phyloP scores from a whole-genome alignment of 2,329 filamentous ascomycete species.

The Aspergillus sp. region DNA sequence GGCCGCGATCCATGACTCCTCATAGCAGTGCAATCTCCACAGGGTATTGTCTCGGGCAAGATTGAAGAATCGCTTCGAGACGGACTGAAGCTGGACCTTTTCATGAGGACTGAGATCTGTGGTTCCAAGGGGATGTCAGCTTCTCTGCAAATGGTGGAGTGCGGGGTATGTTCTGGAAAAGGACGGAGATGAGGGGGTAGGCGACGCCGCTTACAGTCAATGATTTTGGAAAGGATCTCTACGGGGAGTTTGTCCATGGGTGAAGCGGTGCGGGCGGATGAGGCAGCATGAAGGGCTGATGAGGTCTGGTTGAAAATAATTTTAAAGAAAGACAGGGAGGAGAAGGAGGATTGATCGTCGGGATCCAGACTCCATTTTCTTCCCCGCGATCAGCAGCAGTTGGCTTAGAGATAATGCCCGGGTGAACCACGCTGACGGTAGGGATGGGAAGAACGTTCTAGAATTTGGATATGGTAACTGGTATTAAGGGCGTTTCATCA shows the following conservation, averaged over 20 bases:
- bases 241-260: slow-evolving; percentile 58
- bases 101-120: slow-evolving; percentile 64
- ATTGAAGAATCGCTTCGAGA: slow-evolving; percentile 63
- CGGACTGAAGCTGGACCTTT: slow-evolving; percentile 65
- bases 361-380: slow-evolving; percentile 5
- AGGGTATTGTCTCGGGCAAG: slow-evolving; percentile 71
- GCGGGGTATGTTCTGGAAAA: slow-evolving; percentile 11
- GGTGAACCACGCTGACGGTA: neutral
- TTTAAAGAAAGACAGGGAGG: slow-evolving; percentile 1
- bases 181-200: slow-evolving; percentile 9
- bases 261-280: slow-evolving; percentile 10
- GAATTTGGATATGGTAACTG: too few relatives aligned
- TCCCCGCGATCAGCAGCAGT: slow-evolving; percentile 12
- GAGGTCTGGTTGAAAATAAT: slow-evolving; percentile 10
- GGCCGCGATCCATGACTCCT: slow-evolving; percentile 65
- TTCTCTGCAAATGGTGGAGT: slow-evolving; percentile 12
- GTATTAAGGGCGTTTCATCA: too few relatives aligned
- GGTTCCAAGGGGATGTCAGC: slow-evolving; percentile 16
- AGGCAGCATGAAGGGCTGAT: slow-evolving; percentile 26
- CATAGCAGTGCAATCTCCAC: slow-evolving; percentile 75
- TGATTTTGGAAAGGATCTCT: slow-evolving; percentile 63
- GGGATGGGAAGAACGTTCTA: too few relatives aligned
- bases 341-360: neutral
- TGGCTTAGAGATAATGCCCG: neutral
- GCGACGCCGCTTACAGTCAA: slow-evolving; percentile 53